Conservation (phyloP, 1,284 basidiomycete genomes). For the Ceratobasidium sp. region DNA sequence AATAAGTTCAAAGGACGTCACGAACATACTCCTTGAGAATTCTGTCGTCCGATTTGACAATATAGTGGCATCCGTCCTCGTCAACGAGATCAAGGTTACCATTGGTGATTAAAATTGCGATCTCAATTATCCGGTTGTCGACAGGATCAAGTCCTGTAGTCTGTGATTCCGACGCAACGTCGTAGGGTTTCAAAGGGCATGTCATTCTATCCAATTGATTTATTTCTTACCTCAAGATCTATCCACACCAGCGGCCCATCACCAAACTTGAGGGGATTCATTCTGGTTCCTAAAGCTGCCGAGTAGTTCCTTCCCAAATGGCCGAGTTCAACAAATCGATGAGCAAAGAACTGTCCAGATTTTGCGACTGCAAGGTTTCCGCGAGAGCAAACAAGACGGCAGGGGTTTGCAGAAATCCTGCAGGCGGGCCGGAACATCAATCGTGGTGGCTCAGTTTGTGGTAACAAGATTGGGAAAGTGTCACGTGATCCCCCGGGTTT, state of each 20-base stretch:
- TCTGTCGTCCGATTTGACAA: slow-evolving; percentile 72
- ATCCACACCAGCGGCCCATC: slow-evolving; percentile 86
- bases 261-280: slow-evolving; percentile 51
- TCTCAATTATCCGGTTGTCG: slow-evolving; percentile 76
- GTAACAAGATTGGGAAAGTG: no score
- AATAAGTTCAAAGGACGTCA: background rate
- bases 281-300: background rate
- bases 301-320: no score
- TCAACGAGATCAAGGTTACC: slow-evolving; percentile 81
- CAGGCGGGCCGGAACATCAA: no score
- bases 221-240: slow-evolving; percentile 69
- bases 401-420: no score
- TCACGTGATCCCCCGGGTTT: no score
- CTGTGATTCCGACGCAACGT: slow-evolving; percentile 34
- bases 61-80: slow-evolving; percentile 71
- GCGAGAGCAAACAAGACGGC: no score
- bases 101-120: slow-evolving; percentile 81
- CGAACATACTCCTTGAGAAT: slow-evolving; percentile 68
- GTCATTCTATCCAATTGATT: background rate
- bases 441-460: no score
- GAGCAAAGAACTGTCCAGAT: no score
- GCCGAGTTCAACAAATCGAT: no score
- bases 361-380: no score
- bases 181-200: background rate
- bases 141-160: slow-evolving; percentile 79